Conservation (phyloP, 2,329 filamentous ascomycete species). For the Fusarium solani-melongenae region DNA sequence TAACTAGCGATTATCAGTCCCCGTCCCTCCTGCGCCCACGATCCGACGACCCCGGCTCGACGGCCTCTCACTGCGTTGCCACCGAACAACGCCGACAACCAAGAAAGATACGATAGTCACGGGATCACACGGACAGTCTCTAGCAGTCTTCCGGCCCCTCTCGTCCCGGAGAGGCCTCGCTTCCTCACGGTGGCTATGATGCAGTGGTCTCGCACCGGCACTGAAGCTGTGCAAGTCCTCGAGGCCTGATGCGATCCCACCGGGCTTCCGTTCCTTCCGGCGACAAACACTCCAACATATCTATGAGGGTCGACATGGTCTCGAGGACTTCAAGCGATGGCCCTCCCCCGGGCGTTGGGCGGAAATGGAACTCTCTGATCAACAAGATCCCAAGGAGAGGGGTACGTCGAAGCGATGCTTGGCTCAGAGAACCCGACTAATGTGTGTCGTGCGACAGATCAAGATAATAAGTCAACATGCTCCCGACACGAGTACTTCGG, state of each 20-base stretch:
- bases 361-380: constrained; percentile 34
- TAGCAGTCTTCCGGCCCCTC: constrained; percentile 9
- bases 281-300: constrained; percentile 26
- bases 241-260: constrained; percentile 39
- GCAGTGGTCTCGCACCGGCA: constrained; percentile 39
- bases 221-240: constrained; percentile 39
- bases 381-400: constrained; percentile 29
- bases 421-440: neutral
- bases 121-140: neutral
- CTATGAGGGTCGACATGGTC: constrained; percentile 42
- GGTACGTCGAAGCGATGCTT: constrained; percentile 13
- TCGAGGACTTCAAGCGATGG: constrained; percentile 47
- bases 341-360: constrained; percentile 26
- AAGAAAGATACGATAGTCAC: neutral
- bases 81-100: neutral
- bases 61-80: neutral
- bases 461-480: constrained; percentile 23
- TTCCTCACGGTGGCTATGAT: constrained; percentile 39
- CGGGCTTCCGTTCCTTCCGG: constrained; percentile 23
- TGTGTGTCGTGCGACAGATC: neutral
- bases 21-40: constrained; percentile 21
- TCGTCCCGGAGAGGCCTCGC: constrained; percentile 36
- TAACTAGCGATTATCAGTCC: constrained; percentile 10
- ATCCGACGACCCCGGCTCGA: constrained; percentile 17
- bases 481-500: constrained; percentile 42